Evolutionary conservation across 768 basidiomycete genomes (phyloP).

Genomic region (Candolleomyces eurysporus): DNA sequence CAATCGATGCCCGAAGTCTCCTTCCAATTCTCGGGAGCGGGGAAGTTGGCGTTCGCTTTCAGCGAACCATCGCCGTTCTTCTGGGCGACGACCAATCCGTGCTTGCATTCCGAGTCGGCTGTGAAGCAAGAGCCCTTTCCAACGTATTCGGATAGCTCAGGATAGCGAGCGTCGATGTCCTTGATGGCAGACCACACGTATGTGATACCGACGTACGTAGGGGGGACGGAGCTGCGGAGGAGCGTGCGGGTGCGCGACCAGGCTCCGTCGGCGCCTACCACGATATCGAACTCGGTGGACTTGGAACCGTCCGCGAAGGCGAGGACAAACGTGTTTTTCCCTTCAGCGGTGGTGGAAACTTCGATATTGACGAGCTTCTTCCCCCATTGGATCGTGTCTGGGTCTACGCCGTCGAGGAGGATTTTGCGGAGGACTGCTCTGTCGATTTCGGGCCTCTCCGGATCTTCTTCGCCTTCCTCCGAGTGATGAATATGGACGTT

Average conservation of each 20-base stretch:
- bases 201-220: slow-evolving; percentile 30
- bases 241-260: slow-evolving; percentile 32
- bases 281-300: slow-evolving; percentile 16
- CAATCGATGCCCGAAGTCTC: not conserved
- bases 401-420: slow-evolving; percentile 21
- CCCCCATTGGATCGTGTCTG: slow-evolving; percentile 18
- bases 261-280: slow-evolving; percentile 32
- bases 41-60: slow-evolving; percentile 9
- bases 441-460: slow-evolving; percentile 23
- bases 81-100: slow-evolving; percentile 16
- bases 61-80: slow-evolving; percentile 21
- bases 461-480: slow-evolving; percentile 5
- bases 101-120: no score
- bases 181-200: slow-evolving; percentile 15
- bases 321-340: not conserved
- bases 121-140: slow-evolving; percentile 26
- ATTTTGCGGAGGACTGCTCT: slow-evolving; percentile 21
- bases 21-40: slow-evolving; percentile 10
- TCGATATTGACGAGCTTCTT: slow-evolving; percentile 14
- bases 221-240: slow-evolving; percentile 24
- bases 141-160: slow-evolving; percentile 21
- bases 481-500: not conserved
- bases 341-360: slow-evolving; percentile 7
- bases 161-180: slow-evolving; percentile 15
- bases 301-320: no score